phyloP scores from a whole-genome alignment of 139 green algal genomes.

The Auxenochlorella pyrenoidosa region DNA sequence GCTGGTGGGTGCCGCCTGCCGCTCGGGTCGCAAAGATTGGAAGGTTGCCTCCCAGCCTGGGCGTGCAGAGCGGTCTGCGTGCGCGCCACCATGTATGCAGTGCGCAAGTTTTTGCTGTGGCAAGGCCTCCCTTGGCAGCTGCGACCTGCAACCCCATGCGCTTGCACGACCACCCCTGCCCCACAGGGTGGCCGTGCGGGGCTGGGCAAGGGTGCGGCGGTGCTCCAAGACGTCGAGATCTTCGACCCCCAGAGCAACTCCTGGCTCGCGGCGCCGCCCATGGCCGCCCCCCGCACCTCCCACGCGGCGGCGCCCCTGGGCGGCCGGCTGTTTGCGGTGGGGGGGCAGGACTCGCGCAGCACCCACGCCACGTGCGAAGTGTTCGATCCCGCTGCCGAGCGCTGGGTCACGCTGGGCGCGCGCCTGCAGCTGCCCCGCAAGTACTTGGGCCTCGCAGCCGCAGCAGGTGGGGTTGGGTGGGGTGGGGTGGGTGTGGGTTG shows the following conservation, averaged over 20 bases:
- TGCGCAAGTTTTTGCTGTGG: too few species aligned
- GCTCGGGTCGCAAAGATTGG: too few species aligned
- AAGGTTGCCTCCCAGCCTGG: too few species aligned
- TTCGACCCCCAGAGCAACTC: conserved; percentile 11
- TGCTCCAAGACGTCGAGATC: conserved; percentile 47
- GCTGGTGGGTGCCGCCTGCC: background rate
- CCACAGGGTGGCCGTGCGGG: conserved; percentile 43
- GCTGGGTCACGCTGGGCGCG: conserved; percentile 52
- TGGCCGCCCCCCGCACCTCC: conserved; percentile 56
- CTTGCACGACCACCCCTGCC: background rate
- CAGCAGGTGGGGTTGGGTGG: conserved; percentile 31
- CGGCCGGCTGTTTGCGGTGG: conserved; percentile 64
- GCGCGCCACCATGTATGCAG: too few species aligned
- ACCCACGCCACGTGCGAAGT: conserved; percentile 61
- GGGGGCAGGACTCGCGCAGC: conserved; percentile 57
- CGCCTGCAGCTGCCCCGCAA: conserved; percentile 60
- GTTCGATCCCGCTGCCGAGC: conserved; percentile 38
- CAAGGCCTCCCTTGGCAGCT: too few species aligned
- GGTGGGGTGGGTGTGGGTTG: background rate
- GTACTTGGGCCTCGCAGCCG: conserved; percentile 57
- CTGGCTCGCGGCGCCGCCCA: conserved; percentile 47
- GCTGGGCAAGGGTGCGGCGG: conserved; percentile 26
- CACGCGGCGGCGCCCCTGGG: conserved; percentile 55
- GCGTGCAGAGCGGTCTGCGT: background rate
- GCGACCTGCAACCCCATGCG: background rate